These are phyloP conservation scores for Hanseniaspora nectarophila DNA, from an alignment of 805 yeast species.

Conservation along the genomic window DNA sequence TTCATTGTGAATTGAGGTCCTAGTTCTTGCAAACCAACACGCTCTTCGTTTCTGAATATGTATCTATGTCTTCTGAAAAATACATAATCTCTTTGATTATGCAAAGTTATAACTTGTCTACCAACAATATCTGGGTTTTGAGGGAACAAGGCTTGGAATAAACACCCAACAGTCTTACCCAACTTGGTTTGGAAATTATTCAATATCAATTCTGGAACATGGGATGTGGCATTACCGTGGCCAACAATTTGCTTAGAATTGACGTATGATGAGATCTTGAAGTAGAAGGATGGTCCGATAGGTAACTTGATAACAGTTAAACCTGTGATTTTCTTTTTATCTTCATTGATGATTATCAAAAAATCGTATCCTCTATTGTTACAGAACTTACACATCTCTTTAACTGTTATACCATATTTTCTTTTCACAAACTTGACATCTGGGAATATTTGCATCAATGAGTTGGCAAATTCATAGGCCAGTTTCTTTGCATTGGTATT, in stretches of 20 bases:
- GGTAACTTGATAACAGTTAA: slow-evolving; percentile 88
- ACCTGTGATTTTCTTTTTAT: slow-evolving; percentile 84
- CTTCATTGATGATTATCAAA: slow-evolving; percentile 81
- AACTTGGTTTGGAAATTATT: slow-evolving; percentile 87
- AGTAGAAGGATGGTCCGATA: slow-evolving; percentile 89
- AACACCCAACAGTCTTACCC: slow-evolving; percentile 84
- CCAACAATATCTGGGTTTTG: slow-evolving; percentile 89
- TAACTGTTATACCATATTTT: slow-evolving; percentile 68
- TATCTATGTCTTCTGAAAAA: slow-evolving; percentile 94
- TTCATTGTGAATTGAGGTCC: slow-evolving; percentile 94
- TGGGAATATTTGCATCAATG: slow-evolving; percentile 73
- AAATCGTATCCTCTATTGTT: slow-evolving; percentile 77
- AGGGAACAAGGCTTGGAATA: slow-evolving; percentile 87
- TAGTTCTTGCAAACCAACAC: slow-evolving; percentile 86
- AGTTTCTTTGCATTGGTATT: slow-evolving; percentile 72
- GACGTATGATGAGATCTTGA: slow-evolving; percentile 64
- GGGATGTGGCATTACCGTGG: slow-evolving; percentile 84
- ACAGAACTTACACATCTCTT: slow-evolving; percentile 77
- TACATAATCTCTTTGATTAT: slow-evolving; percentile 90
- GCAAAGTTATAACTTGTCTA: slow-evolving; percentile 88
- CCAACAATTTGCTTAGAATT: slow-evolving; percentile 68
- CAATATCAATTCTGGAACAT: slow-evolving; percentile 80
- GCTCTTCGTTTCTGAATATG: slow-evolving; percentile 75
- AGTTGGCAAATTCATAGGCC: slow-evolving; percentile 84
- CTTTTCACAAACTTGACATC: slow-evolving; percentile 78